phyloP scores from a whole-genome alignment of 257 asterid genomes.

The Fraxinus americana region DNA sequence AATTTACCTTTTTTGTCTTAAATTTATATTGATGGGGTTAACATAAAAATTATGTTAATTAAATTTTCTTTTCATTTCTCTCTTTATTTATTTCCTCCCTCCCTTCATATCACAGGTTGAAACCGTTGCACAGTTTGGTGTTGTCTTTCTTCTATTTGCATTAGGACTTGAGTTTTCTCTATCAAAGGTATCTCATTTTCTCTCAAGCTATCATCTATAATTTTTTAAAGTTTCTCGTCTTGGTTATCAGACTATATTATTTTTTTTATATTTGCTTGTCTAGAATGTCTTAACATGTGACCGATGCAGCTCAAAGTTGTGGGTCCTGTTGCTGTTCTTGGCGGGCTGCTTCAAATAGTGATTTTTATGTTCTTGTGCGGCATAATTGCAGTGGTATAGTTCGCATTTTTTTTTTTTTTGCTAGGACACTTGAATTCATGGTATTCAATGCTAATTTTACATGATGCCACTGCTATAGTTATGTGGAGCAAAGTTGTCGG shows the following conservation, averaged over 20 bases:
- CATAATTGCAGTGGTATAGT: constrained; percentile 66
- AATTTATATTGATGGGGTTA: not conserved
- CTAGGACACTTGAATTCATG: constrained; percentile 12
- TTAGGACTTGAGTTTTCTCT: constrained; percentile 93
- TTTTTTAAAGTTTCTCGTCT: not conserved
- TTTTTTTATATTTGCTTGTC: constrained; percentile 24
- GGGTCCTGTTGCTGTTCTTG: constrained; percentile 92
- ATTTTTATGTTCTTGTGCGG: constrained; percentile 72
- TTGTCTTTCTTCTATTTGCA: constrained; percentile 94
- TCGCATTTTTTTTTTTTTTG: constrained; percentile 20
- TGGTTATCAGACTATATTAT: not conserved
- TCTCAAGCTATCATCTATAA: not conserved
- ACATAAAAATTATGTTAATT: not conserved
- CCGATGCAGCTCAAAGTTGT: constrained; percentile 85
- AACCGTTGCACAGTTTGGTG: constrained; percentile 98
- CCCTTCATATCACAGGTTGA: constrained; percentile 64
- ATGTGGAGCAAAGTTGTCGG: constrained; percentile 87
- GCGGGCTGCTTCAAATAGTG: constrained; percentile 86
- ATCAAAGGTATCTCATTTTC: constrained; percentile 58
- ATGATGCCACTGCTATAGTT: constrained; percentile 50
- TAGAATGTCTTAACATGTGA: constrained; percentile 25
- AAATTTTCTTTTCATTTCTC: constrained; percentile 5
- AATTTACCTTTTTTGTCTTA: constrained; percentile 3
- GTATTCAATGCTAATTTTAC: constrained; percentile 19
- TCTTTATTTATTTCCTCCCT: constrained; percentile 12